Percentiles rank a stretch among this genome's conserved stretches.
phyloP scores from a whole-genome alignment of 2,329 filamentous ascomycete genomes.

The Apiospora phragmitis region DNA sequence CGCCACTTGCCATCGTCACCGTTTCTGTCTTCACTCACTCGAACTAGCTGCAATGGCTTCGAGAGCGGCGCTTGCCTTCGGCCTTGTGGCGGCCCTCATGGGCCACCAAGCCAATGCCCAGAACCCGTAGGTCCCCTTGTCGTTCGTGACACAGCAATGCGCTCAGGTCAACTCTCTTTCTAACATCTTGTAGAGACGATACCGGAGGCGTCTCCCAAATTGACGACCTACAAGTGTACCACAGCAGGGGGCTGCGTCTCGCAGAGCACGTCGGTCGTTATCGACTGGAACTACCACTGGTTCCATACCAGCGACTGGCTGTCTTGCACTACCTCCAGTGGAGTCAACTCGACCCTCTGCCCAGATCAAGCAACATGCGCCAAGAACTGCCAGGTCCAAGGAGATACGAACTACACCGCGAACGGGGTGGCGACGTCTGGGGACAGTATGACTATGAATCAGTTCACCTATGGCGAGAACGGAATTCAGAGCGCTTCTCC shows the following conservation, averaged over 20 bases:
- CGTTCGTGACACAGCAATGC: no score
- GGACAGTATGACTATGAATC: constrained; percentile 43
- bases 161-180: neutral
- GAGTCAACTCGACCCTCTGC: constrained; percentile 33
- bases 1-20: neutral
- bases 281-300: constrained; percentile 55
- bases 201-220: constrained; percentile 41
- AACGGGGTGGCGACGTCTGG: constrained; percentile 46
- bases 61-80: neutral
- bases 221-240: constrained; percentile 47
- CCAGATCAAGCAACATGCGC: constrained; percentile 38
- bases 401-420: constrained; percentile 41
- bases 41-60: neutral
- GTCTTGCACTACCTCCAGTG: constrained; percentile 48
- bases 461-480: constrained; percentile 46
- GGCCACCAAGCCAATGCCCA: neutral
- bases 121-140: neutral
- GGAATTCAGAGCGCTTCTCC: constrained; percentile 34
- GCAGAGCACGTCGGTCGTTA: constrained; percentile 41
- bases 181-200: neutral
- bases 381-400: constrained; percentile 42
- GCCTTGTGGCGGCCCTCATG: neutral
- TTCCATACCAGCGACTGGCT: constrained; percentile 41
- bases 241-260: constrained; percentile 40
- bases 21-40: neutral